phyloP scores from a whole-genome alignment of 2,329 filamentous ascomycete species.

The Diaporthe ilicicola region DNA sequence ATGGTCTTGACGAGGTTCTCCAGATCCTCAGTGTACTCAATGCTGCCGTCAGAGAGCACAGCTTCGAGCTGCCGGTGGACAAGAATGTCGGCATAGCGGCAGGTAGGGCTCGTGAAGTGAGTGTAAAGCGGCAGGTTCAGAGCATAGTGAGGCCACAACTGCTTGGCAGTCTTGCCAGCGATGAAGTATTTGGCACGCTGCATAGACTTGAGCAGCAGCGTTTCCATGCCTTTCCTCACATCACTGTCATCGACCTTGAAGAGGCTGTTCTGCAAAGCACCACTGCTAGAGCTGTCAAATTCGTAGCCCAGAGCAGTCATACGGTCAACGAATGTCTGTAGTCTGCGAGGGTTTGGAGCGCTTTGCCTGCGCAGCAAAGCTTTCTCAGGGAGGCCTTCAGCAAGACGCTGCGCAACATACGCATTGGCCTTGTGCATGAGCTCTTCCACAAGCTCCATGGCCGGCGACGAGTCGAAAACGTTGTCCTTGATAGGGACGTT shows the following conservation, averaged over 20 bases:
- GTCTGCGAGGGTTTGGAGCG: slow-evolving; percentile 84
- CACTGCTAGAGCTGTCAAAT: slow-evolving; percentile 89
- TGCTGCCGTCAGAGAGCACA: slow-evolving; percentile 80
- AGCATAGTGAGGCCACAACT: slow-evolving; percentile 86
- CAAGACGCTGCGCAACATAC: slow-evolving; percentile 86
- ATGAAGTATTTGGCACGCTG: slow-evolving; percentile 95
- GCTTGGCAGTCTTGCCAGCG: slow-evolving; percentile 78
- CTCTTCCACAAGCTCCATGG: slow-evolving; percentile 95
- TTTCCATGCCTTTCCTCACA: slow-evolving; percentile 97
- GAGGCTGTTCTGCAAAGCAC: slow-evolving; percentile 89
- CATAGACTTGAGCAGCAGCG: slow-evolving; percentile 93
- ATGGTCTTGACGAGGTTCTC: slow-evolving; percentile 91
- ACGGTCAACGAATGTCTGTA: slow-evolving; percentile 90
- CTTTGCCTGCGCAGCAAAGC: slow-evolving; percentile 89
- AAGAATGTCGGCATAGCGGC: slow-evolving; percentile 93
- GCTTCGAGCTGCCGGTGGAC: slow-evolving; percentile 95
- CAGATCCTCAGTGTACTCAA: slow-evolving; percentile 88
- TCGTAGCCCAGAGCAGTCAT: slow-evolving; percentile 93
- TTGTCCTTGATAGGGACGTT: slow-evolving; percentile 97
- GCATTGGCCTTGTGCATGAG: slow-evolving; percentile 92
- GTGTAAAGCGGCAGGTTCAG: slow-evolving; percentile 95
- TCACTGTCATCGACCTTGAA: slow-evolving; percentile 92
- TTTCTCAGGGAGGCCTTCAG: slow-evolving; percentile 84
- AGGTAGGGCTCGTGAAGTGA: slow-evolving; percentile 94
- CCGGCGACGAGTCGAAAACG: slow-evolving; percentile 89